A percentile compares a stretch with the other conserved stretches of the same genome.
Conservation (phyloP, 164 flowering plant species). For the Platanus orientalis region DNA sequence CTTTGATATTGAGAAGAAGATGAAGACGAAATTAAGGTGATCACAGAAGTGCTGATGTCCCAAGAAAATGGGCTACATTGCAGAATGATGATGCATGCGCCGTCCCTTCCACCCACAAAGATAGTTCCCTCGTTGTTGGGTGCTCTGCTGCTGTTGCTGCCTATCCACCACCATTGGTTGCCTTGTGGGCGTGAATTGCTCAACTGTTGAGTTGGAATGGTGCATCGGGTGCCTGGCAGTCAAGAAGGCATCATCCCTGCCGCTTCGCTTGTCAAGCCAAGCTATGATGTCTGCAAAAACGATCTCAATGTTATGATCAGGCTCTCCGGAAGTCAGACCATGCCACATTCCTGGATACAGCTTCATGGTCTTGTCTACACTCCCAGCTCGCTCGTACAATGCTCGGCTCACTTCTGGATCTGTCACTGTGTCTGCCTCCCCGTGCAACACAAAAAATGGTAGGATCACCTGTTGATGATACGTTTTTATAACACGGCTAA, state of each 20-base stretch:
- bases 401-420: constrained; percentile 92
- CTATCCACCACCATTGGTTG: not conserved
- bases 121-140: constrained; percentile 23
- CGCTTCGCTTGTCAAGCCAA: constrained; percentile 70
- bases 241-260: constrained; percentile 3
- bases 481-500: too few relatives aligned
- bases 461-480: constrained; percentile 65
- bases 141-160: constrained; percentile 9
- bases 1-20: too few relatives aligned
- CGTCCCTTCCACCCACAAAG: constrained; percentile 68
- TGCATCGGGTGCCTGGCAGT: not conserved
- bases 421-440: constrained; percentile 87
- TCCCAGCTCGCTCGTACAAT: constrained; percentile 66
- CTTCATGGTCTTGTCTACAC: constrained; percentile 77
- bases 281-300: constrained; percentile 72
- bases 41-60: too few relatives aligned
- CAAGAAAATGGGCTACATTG: constrained; percentile 42
- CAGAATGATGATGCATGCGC: constrained; percentile 44
- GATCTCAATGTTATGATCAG: constrained; percentile 64
- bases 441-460: constrained; percentile 87
- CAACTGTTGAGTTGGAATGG: not conserved
- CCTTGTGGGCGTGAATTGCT: not conserved
- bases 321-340: constrained; percentile 81
- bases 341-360: constrained; percentile 98
- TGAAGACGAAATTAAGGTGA: too few relatives aligned